These are phyloP conservation scores for Colletotrichum graminicola DNA, from an alignment of 2,329 filamentous ascomycete species.

Conservation along the genomic window DNA sequence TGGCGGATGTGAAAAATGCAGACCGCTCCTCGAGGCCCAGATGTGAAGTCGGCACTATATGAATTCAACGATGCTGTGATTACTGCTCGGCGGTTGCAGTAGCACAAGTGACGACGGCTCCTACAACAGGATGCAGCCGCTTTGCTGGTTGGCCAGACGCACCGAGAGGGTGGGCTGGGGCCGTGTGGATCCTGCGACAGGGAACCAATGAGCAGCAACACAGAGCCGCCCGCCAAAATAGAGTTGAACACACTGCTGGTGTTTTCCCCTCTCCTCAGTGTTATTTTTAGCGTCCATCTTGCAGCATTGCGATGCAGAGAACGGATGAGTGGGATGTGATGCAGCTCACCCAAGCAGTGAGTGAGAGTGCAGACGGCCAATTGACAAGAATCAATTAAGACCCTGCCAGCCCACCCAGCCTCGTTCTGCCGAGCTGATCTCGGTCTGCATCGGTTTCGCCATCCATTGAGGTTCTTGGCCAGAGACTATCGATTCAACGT, in stretches of 20 bases:
- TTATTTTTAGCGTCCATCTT: constrained; percentile 40
- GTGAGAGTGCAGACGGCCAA: constrained; percentile 12
- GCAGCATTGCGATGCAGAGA: constrained; percentile 28
- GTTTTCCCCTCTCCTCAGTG: not conserved
- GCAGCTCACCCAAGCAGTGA: constrained; percentile 5
- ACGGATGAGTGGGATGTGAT: constrained; percentile 17
- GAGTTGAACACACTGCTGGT: constrained; percentile 31
- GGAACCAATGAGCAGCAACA: constrained; percentile 30
- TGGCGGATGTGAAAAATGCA: not conserved
- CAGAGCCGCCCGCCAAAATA: constrained; percentile 40
- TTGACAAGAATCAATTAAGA: constrained; percentile 17
- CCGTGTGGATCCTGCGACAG: constrained; percentile 16
- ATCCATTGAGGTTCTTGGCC: constrained; percentile 12
- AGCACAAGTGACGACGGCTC: constrained; percentile 33
- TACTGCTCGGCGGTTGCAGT: constrained; percentile 39
- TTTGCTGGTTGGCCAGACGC: constrained; percentile 29
- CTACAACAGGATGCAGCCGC: constrained; percentile 17
- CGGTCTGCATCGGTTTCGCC: constrained; percentile 16
- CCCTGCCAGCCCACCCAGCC: constrained; percentile 12
- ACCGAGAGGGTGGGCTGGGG: not conserved
- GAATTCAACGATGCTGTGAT: constrained; percentile 27
- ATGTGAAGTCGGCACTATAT: not conserved
- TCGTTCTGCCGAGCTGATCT: constrained; percentile 5
- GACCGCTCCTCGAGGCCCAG: constrained; percentile 21
- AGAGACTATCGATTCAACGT: constrained; percentile 28